Evolutionary conservation across 495 filamentous ascomycete genomes (phyloP).

Genomic region (Trichoderma gamsii): DNA sequence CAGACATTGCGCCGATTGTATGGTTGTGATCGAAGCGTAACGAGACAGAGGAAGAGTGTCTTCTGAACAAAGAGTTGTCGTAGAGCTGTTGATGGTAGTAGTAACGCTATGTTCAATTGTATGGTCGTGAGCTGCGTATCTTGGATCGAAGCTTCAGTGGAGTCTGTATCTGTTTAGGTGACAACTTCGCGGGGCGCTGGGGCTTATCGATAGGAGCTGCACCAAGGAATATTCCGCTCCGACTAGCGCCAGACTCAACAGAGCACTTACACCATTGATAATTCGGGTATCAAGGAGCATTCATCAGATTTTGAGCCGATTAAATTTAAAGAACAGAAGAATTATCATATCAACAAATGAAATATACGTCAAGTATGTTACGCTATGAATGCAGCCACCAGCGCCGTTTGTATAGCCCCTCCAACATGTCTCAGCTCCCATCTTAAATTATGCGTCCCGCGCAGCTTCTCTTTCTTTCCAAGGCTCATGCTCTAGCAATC

Average conservation of each 20-base stretch:
- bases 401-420: too few species aligned
- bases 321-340: too few species aligned
- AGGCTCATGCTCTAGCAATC: neutral
- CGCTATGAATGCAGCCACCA: too few species aligned
- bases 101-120: neutral
- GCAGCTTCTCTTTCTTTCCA: neutral
- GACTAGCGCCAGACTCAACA: neutral
- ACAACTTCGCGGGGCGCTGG: neutral
- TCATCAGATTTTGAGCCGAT: too few species aligned
- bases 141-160: constrained; percentile 2
- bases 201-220: constrained; percentile 10
- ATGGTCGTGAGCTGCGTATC: neutral
- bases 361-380: too few species aligned
- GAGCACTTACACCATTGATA: neutral
- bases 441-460: neutral
- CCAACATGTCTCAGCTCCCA: too few species aligned
- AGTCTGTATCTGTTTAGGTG: neutral
- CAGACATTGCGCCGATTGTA: constrained; percentile 51
- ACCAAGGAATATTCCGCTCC: neutral
- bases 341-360: too few species aligned
- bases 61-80: neutral
- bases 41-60: neutral
- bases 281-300: too few species aligned
- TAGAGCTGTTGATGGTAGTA: neutral
- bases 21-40: too few species aligned